Percentiles rank a stretch among this genome's conserved stretches.
Conservation (phyloP, 768 basidiomycete genomes). For the Suillus paluster region DNA sequence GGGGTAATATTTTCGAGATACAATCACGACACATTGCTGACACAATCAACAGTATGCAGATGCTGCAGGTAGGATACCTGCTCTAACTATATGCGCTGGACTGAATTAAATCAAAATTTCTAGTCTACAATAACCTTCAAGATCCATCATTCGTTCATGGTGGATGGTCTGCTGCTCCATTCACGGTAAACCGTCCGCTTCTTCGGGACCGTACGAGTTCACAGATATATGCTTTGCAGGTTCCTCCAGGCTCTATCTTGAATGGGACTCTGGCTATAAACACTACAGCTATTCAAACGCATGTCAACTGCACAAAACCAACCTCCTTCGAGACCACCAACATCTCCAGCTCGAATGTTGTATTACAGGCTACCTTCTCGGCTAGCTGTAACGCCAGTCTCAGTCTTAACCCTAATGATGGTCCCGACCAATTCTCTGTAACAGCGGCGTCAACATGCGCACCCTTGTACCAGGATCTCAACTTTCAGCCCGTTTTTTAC, state of each 20-base stretch:
- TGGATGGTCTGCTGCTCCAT: slow-evolving; percentile 59
- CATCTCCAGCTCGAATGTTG: slow-evolving; percentile 32
- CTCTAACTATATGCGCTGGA: background rate
- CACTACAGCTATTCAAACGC: slow-evolving; percentile 52
- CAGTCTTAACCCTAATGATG: slow-evolving; percentile 41
- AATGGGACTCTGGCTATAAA: slow-evolving; percentile 59
- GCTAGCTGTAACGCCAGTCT: slow-evolving; percentile 49
- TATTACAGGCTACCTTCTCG: slow-evolving; percentile 48
- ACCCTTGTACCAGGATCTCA: slow-evolving; percentile 34
- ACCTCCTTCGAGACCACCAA: slow-evolving; percentile 28
- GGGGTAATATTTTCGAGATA: slow-evolving; percentile 44
- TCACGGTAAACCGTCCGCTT: slow-evolving; percentile 41
- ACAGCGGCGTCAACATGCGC: slow-evolving; percentile 39
- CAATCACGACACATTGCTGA: slow-evolving; percentile 9
- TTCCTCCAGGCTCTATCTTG: slow-evolving; percentile 44
- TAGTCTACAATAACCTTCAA: slow-evolving; percentile 42
- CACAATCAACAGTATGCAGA: slow-evolving; percentile 39
- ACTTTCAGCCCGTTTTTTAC: slow-evolving; percentile 64
- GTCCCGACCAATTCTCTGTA: slow-evolving; percentile 56
- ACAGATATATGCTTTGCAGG: slow-evolving; percentile 32
- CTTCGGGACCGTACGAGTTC: background rate
- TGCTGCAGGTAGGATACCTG: slow-evolving; percentile 27
- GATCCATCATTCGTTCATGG: slow-evolving; percentile 62
- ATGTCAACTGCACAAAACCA: slow-evolving; percentile 51
- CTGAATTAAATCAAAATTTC: slow-evolving; percentile 4